These are phyloP conservation scores for Pyricularia sp. DNA, from an alignment of 2,329 filamentous ascomycete species.

Conservation along the genomic window DNA sequence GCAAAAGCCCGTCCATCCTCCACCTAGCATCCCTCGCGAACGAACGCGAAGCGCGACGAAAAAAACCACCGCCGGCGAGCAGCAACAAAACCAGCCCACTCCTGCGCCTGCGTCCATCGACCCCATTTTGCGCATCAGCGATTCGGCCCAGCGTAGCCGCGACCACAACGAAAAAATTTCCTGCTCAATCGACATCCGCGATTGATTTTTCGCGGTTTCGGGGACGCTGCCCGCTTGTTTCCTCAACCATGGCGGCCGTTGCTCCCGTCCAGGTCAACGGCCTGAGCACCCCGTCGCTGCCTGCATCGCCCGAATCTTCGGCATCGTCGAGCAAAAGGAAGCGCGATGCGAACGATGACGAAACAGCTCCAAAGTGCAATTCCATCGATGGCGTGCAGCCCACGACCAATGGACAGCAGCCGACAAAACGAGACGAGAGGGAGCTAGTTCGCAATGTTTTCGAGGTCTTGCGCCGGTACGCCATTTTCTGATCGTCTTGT, in stretches of 20 bases:
- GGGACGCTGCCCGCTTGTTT: background rate
- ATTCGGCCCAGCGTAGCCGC: background rate
- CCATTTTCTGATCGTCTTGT: constrained; percentile 11
- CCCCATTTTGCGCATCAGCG: background rate
- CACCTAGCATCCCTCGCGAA: constrained; percentile 1
- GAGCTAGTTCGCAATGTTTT: constrained; percentile 31
- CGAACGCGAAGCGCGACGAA: constrained; percentile 1
- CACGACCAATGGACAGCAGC: constrained; percentile 13
- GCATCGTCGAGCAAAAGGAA: constrained; percentile 41
- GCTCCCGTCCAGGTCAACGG: constrained; percentile 20
- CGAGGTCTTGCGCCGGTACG: constrained; percentile 32
- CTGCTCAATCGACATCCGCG: background rate
- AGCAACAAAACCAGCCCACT: constrained; percentile 1
- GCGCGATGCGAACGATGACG: constrained; percentile 40
- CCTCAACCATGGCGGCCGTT: constrained; percentile 20
- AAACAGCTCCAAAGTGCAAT: background rate
- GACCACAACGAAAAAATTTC: background rate
- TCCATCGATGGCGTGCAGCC: constrained; percentile 4
- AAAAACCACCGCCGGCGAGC: background rate
- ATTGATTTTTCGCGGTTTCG: background rate
- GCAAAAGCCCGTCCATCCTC: background rate
- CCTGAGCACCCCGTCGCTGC: constrained; percentile 15
- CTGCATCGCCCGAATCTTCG: constrained; percentile 18
- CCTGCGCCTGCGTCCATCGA: background rate
- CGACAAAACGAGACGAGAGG: constrained; percentile 18